phyloP scores from a whole-genome alignment of 1,284 basidiomycete species.

The Uromyces viciae-fabae region DNA sequence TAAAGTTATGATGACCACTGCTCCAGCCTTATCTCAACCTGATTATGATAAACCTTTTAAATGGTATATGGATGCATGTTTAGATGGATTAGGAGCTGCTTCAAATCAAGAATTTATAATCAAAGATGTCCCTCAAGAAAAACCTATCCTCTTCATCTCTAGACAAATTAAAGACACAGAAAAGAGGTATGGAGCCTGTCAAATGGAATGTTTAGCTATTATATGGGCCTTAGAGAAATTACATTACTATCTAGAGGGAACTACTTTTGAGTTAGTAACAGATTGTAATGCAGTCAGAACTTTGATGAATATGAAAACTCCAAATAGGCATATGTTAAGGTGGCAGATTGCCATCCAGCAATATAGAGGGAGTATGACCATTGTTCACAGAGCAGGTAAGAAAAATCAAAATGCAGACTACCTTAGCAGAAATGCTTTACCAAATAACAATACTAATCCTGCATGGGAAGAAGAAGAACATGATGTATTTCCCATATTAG shows the following conservation, averaged over 20 bases:
- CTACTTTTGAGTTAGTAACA: neutral
- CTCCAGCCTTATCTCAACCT: neutral
- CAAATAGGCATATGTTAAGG: conserved; percentile 19
- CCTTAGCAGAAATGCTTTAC: neutral
- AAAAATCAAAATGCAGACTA: conserved; percentile 5
- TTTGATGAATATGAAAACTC: conserved; percentile 8
- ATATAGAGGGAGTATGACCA: neutral
- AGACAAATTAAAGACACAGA: neutral
- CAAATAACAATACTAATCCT: neutral
- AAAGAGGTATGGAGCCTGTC: conserved; percentile 10
- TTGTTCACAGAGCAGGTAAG: neutral
- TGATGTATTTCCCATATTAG: neutral
- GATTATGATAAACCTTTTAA: neutral
- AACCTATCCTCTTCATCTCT: conserved; percentile 2
- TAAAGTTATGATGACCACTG: neutral
- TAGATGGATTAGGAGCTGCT: conserved; percentile 11
- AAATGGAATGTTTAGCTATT: conserved; percentile 4
- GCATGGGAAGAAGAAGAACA: neutral
- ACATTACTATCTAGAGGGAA: conserved; percentile 8
- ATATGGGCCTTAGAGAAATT: conserved; percentile 5
- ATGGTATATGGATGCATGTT: conserved; percentile 3
- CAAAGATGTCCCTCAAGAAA: neutral
- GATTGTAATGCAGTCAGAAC: neutral
- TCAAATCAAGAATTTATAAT: neutral
- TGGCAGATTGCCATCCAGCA: neutral